A percentile compares a stretch with the other conserved stretches of the same genome.
Conservation (phyloP, 1,139 yeast species). For the Lodderomyces margitis region DNA sequence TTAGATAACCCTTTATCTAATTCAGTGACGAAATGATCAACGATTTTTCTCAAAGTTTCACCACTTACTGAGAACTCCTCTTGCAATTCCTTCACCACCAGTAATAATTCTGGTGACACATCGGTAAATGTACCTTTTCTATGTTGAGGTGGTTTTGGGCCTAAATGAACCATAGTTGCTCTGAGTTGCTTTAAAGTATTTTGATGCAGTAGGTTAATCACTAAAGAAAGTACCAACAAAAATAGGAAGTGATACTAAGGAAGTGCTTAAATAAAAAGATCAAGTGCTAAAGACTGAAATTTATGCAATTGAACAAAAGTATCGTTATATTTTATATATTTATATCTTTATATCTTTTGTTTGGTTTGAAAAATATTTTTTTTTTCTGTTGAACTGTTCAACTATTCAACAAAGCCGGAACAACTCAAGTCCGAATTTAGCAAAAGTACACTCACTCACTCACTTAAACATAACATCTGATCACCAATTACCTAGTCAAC, state of each 20-base stretch:
- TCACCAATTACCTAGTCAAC: background rate
- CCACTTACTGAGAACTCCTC: conserved; percentile 61
- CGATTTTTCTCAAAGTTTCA: conserved; percentile 59
- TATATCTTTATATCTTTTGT: no score
- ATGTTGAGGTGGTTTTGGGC: conserved; percentile 80
- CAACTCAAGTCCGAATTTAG: conserved; percentile 2
- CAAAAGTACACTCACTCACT: conserved; percentile 1
- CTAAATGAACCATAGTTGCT: conserved; percentile 75
- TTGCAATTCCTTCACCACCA: conserved; percentile 60
- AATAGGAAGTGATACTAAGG: no score
- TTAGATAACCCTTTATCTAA: conserved; percentile 76
- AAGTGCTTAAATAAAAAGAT: background rate
- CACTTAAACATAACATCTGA: background rate
- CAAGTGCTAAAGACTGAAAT: no score
- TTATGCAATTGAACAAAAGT: no score
- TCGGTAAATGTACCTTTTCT: conserved; percentile 81
- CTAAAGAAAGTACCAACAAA: no score
- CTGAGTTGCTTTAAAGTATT: no score
- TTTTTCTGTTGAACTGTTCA: no score
- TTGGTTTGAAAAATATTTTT: no score
- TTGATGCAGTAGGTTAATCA: no score
- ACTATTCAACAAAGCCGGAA: background rate
- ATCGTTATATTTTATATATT: no score
- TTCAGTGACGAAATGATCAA: conserved; percentile 62
- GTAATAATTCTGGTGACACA: conserved; percentile 62